phyloP scores from a whole-genome alignment of 148 eudicot genomes.

The Simmondsia chinensis region DNA sequence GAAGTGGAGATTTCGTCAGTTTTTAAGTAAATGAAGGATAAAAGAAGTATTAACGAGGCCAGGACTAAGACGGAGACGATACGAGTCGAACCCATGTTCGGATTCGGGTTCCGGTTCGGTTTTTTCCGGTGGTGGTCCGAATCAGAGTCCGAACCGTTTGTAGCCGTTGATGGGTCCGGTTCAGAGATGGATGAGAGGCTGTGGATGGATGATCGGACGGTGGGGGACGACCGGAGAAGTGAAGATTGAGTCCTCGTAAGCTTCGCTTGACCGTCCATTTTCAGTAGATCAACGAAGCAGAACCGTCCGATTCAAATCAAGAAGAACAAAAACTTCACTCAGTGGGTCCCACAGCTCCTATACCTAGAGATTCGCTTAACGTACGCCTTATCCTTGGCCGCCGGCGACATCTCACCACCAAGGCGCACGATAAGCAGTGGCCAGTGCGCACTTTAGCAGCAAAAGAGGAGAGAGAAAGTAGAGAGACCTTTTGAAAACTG shows the following conservation, averaged over 20 bases:
- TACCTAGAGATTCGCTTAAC: conserved; percentile 21
- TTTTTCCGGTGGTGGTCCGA: background rate
- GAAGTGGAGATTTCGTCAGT: conserved; percentile 40
- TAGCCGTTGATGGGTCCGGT: conserved; percentile 1
- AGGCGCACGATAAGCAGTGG: conserved; percentile 19
- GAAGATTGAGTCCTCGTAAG: conserved; percentile 72
- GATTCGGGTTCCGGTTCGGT: conserved; percentile 11
- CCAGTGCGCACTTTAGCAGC: conserved; percentile 1
- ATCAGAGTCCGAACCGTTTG: background rate
- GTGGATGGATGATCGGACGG: conserved; percentile 72
- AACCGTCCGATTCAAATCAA: conserved; percentile 1
- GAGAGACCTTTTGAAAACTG: conserved; percentile 7
- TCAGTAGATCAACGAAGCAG: background rate
- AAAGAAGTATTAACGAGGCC: conserved; percentile 21
- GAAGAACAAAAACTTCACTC: background rate
- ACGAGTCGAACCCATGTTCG: conserved; percentile 18
- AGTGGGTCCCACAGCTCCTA: conserved; percentile 16
- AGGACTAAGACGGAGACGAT: conserved; percentile 7
- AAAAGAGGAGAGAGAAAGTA: background rate
- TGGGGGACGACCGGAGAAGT: conserved; percentile 79
- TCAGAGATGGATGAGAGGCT: conserved; percentile 34
- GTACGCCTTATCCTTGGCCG: background rate
- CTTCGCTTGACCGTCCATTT: conserved; percentile 61
- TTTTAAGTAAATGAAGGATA: conserved; percentile 24
- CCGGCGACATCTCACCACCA: conserved; percentile 24